A percentile compares a stretch with the other conserved stretches of the same genome.
These are phyloP conservation scores for Penicillium sp. DNA, from an alignment of 2,329 filamentous ascomycete species.

Conservation along the genomic window DNA sequence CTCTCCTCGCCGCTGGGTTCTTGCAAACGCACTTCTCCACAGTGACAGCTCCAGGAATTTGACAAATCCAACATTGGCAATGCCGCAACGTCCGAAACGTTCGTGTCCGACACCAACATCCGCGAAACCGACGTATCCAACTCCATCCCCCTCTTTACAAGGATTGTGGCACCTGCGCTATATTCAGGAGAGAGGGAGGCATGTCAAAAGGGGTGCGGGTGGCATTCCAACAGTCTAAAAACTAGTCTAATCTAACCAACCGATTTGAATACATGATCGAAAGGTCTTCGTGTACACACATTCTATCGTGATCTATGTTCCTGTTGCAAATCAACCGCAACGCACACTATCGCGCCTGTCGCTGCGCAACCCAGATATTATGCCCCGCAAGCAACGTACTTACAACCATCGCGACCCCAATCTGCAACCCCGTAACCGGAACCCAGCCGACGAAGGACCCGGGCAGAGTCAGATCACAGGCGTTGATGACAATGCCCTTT, in stretches of 20 bases:
- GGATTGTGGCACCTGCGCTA: too few relatives aligned
- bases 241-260: too few relatives aligned
- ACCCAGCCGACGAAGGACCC: slow-evolving; percentile 66
- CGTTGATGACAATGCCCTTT: slow-evolving; percentile 59
- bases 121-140: background rate
- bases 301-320: too few relatives aligned
- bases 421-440: slow-evolving; percentile 53
- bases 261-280: too few relatives aligned
- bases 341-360: background rate
- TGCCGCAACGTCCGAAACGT: background rate
- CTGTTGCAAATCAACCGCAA: background rate
- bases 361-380: slow-evolving; percentile 3
- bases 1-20: background rate
- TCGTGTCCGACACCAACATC: background rate
- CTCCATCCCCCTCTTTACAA: background rate
- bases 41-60: background rate
- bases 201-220: too few relatives aligned
- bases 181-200: too few relatives aligned
- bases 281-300: too few relatives aligned
- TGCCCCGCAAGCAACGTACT: slow-evolving; percentile 55
- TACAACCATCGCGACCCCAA: slow-evolving; percentile 63
- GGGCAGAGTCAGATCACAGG: slow-evolving; percentile 66
- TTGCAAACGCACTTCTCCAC: too few relatives aligned
- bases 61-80: background rate
- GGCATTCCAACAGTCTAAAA: too few relatives aligned